These are phyloP conservation scores for Vitellaria paradoxa DNA, from an alignment of 179 eudicot genomes.

Conservation along the genomic window DNA sequence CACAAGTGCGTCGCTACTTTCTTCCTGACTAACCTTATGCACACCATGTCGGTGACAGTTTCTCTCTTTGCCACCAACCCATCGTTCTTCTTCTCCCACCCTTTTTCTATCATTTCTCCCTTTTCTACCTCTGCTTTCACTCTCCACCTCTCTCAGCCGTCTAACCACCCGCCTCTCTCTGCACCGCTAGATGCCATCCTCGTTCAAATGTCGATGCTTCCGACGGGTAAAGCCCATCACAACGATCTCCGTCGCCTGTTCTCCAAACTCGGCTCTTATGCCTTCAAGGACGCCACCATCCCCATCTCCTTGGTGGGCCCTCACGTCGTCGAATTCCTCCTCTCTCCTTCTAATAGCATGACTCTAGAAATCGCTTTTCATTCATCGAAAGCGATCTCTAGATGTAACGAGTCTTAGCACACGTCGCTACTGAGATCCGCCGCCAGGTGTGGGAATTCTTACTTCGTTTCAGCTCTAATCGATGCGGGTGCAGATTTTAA, in stretches of 20 bases:
- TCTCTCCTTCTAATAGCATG: slow-evolving; percentile 18
- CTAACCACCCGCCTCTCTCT: slow-evolving; percentile 34
- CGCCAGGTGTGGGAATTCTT: slow-evolving; percentile 12
- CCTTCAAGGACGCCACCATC: slow-evolving; percentile 41
- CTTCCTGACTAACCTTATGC: slow-evolving; percentile 47
- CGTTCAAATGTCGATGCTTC: slow-evolving; percentile 45
- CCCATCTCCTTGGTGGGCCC: slow-evolving; percentile 39
- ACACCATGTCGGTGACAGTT: slow-evolving; percentile 53
- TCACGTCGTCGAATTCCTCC: slow-evolving; percentile 35
- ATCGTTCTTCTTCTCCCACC: slow-evolving; percentile 14
- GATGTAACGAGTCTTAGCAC: slow-evolving; percentile 29
- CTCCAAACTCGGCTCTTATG: slow-evolving; percentile 37
- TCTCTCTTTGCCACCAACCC: slow-evolving; percentile 43
- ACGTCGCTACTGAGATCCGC: slow-evolving; percentile 26
- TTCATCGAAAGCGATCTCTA: slow-evolving; percentile 28
- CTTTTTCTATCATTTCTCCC: slow-evolving; percentile 40
- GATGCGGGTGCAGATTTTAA: slow-evolving; percentile 40
- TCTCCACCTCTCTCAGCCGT: slow-evolving; percentile 22
- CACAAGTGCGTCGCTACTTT: slow-evolving; percentile 31
- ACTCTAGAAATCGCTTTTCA: slow-evolving; percentile 24
- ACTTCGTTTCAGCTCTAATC: slow-evolving; percentile 30
- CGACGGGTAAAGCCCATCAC: slow-evolving; percentile 44
- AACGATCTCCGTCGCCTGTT: slow-evolving; percentile 46
- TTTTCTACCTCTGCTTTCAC: slow-evolving; percentile 41
- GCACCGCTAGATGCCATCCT: slow-evolving; percentile 32